These are phyloP conservation scores for Saturnispora bothae DNA, from an alignment of 805 yeast species.

Conservation along the genomic window DNA sequence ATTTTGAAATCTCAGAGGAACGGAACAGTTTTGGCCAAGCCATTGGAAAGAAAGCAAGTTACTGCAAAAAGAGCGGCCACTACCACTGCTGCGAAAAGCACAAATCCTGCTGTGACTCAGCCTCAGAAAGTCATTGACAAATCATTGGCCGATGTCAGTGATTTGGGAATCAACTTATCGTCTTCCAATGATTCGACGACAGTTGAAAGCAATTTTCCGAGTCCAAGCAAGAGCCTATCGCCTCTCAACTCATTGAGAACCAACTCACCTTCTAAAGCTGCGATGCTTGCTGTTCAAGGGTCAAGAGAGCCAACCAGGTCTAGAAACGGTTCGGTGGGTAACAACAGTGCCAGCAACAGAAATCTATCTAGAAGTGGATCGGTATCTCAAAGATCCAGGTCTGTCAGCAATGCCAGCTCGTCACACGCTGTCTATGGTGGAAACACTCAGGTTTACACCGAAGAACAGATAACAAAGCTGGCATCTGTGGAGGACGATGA, in stretches of 20 bases:
- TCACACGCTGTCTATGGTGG: conserved; percentile 13
- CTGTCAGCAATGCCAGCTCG: neutral
- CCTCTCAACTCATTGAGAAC: conserved; percentile 24
- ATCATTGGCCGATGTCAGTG: neutral
- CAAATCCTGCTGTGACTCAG: neutral
- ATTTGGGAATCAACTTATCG: neutral
- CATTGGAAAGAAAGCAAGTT: conserved; percentile 19
- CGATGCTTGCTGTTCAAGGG: conserved; percentile 13
- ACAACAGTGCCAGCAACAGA: neutral
- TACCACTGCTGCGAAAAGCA: neutral
- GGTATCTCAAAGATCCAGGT: conserved; percentile 8
- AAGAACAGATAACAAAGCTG: conserved; percentile 8
- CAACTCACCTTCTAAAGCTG: conserved; percentile 15
- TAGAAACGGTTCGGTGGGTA: conserved; percentile 8
- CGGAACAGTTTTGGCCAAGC: conserved; percentile 24
- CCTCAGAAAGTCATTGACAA: conserved; percentile 9
- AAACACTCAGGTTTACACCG: conserved; percentile 17
- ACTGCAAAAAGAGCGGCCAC: conserved; percentile 10
- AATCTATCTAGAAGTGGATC: neutral
- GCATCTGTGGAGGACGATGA: conserved; percentile 14
- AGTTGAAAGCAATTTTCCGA: conserved; percentile 13
- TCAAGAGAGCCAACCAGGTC: conserved; percentile 22
- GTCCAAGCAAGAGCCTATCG: conserved; percentile 9
- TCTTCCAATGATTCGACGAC: neutral
- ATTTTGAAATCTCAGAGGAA: conserved; percentile 23